These are phyloP conservation scores for Evansstolkia leycettana DNA, from an alignment of 495 filamentous ascomycete species.

Conservation along the genomic window DNA sequence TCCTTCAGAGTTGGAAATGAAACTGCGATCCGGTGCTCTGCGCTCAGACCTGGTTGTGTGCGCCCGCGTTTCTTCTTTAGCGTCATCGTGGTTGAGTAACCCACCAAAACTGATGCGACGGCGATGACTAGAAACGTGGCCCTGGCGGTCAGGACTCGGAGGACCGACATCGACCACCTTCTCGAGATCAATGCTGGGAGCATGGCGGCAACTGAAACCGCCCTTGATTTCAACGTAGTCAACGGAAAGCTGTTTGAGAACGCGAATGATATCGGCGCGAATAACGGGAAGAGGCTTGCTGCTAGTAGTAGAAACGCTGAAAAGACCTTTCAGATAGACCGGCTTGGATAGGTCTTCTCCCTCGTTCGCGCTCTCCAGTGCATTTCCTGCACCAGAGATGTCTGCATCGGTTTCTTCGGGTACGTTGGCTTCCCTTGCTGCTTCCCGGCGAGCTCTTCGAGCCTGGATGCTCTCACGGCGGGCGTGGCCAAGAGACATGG, in stretches of 20 bases:
- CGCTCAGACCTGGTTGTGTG: constrained; percentile 19
- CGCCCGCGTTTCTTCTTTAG: constrained; percentile 20
- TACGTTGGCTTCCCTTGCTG: constrained; percentile 55
- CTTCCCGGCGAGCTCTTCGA: constrained; percentile 55
- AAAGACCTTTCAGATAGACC: constrained; percentile 92
- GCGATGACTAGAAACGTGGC: constrained; percentile 46
- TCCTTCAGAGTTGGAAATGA: constrained; percentile 61
- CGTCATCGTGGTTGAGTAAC: constrained; percentile 50
- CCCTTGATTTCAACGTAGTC: constrained; percentile 86
- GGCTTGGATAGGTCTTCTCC: constrained; percentile 60
- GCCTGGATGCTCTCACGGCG: constrained; percentile 84
- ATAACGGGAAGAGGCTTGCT: constrained; percentile 79
- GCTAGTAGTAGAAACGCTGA: constrained; percentile 94
- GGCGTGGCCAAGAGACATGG: constrained; percentile 85
- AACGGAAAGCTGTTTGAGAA: constrained; percentile 76
- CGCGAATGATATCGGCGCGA: constrained; percentile 81
- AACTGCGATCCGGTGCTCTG: constrained; percentile 48
- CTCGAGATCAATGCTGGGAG: constrained; percentile 79
- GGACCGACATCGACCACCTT: constrained; percentile 48
- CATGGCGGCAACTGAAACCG: constrained; percentile 80
- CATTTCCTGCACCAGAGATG: constrained; percentile 33
- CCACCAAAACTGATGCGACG: constrained; percentile 78
- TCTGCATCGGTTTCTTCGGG: constrained; percentile 67
- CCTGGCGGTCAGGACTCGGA: constrained; percentile 40
- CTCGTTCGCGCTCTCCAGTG: constrained; percentile 41